phyloP scores from a whole-genome alignment of 495 filamentous ascomycete species.

The Penicillium nucicola region DNA sequence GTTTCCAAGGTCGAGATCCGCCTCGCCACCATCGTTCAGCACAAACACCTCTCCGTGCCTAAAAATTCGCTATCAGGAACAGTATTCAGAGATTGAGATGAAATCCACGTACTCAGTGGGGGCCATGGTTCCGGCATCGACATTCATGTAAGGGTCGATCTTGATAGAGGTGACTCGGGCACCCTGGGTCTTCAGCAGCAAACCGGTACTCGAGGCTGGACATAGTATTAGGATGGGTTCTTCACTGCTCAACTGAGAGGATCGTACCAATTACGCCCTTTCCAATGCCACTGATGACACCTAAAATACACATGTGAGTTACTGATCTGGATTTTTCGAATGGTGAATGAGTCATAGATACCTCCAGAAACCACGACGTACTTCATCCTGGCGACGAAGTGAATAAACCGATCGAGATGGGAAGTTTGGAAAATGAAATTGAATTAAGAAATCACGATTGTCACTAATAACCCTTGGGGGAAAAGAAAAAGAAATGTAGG shows the following conservation, averaged over 20 bases:
- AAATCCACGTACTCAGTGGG: constrained; percentile 63
- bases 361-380: constrained; percentile 27
- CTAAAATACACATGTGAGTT: constrained; percentile 28
- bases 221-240: constrained; percentile 3
- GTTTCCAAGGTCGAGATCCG: constrained; percentile 92
- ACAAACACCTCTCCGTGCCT: constrained; percentile 76
- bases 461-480: background rate
- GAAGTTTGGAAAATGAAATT: background rate
- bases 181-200: constrained; percentile 82
- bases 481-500: constrained; percentile 16
- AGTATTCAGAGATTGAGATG: background rate
- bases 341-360: constrained; percentile 7
- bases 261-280: constrained; percentile 66
- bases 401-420: background rate
- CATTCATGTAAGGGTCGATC: constrained; percentile 59
- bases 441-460: background rate
- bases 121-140: constrained; percentile 81
- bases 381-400: constrained; percentile 16
- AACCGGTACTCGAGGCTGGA: constrained; percentile 53
- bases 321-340: background rate
- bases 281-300: constrained; percentile 77
- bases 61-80: background rate
- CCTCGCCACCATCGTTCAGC: constrained; percentile 73
- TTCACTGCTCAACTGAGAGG: background rate
- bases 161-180: constrained; percentile 60